These are phyloP conservation scores for Triangularia verruculosa DNA, from an alignment of 2,329 filamentous ascomycete genomes.

Conservation along the genomic window DNA sequence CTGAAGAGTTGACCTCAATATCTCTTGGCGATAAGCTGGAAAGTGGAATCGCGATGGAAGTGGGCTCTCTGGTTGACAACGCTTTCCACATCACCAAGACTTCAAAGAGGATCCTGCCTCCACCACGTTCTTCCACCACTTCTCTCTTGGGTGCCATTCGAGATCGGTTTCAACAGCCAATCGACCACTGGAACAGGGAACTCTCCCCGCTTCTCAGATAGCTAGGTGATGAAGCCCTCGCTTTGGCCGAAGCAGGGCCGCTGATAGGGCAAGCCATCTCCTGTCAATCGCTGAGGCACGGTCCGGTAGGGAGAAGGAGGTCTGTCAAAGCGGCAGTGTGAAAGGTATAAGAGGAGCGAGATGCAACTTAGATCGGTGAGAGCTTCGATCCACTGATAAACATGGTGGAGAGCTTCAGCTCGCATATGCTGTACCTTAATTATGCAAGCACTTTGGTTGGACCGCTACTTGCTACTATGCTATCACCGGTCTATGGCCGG, in stretches of 20 bases:
- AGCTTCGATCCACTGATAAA: not conserved
- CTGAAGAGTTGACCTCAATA: constrained; percentile 4
- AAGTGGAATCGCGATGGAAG: constrained; percentile 1
- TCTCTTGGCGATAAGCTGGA: constrained; percentile 7
- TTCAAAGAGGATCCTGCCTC: not conserved
- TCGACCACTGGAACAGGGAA: not conserved
- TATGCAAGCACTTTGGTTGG: not conserved
- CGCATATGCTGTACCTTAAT: not conserved
- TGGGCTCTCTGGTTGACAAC: not conserved
- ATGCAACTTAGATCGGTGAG: not conserved
- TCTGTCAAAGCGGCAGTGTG: not conserved
- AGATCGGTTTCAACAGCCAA: not conserved
- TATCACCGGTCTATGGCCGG: not conserved
- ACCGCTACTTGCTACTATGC: not conserved
- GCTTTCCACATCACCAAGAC: not conserved
- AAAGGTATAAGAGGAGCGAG: not conserved
- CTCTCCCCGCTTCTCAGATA: not conserved
- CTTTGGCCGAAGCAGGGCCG: not conserved
- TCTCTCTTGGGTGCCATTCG: not conserved
- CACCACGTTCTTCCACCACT: not conserved
- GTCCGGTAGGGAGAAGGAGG: not conserved
- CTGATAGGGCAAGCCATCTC: not conserved
- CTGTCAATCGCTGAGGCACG: not conserved
- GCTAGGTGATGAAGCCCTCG: too few relatives aligned
- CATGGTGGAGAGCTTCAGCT: not conserved